Evolutionary conservation across 768 basidiomycete genomes (phyloP), one percentile per base, ranked within the genome.

Genomic region (Tylopilus vinaceipallidus): DNA sequence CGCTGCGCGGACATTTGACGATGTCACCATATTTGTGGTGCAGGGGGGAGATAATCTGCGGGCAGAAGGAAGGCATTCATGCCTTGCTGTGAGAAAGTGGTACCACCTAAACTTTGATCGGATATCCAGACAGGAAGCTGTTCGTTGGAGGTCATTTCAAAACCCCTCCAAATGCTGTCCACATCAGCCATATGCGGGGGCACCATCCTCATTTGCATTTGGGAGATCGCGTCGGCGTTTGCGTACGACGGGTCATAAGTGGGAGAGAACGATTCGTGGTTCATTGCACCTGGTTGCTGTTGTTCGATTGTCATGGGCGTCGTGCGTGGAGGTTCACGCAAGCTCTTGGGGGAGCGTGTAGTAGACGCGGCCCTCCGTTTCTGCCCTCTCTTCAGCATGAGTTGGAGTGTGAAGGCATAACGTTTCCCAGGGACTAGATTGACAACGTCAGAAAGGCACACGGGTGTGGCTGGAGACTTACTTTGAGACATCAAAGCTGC

Each of bases 61-160:
- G 90, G 90, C 32, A 92, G 74, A 40, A 92, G 72, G 70, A 91
- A 91, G 4, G 90, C 88, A 60, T 92, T 87, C 73, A 92, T 88
- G 54, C 91, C 90, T 59, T 87, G 80, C 65, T 89, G 87, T 27
- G 82, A 77, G 68, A 90, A 87, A 8, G 82, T 79, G 58, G 72
- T 79, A 42, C 87, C 89, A 38, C 89, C 90, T 2, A 91, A 69
- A 56, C 78, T 88, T 65, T 88, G 86, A 65, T 92, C 90, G 30
- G 88, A 88, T 38, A 91, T 82, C 89, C 89, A 92, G 23, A 91
- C 83, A 17, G 90, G 89, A 10, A 90, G 72, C 57, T 89, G 87
- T 60, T 89, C 87, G 50, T 74, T 83, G 12, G 85, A 71, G 19
- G 82, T 83, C 66, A 77, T 74, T 63, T 88, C 86, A 59, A 90